A percentile compares a stretch with the other conserved stretches of the same genome.
Conservation (phyloP, 1,139 yeast species). For the Spathaspora sp. region DNA sequence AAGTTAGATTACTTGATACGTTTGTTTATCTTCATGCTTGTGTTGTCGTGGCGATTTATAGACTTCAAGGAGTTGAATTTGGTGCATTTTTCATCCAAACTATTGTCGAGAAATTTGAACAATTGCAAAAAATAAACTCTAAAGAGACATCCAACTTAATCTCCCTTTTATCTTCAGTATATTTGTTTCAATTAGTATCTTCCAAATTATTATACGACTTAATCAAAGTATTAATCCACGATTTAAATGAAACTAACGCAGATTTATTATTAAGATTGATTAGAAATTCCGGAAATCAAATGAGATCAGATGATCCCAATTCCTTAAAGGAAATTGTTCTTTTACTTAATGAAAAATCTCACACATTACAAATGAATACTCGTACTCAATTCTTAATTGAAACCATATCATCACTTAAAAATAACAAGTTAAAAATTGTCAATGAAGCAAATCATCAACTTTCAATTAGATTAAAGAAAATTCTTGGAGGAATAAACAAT, state of each 20-base stretch:
- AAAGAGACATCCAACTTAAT: slow-evolving; percentile 64
- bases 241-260: slow-evolving; percentile 69
- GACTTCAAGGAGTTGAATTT: slow-evolving; percentile 81
- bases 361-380: slow-evolving; percentile 41
- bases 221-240: slow-evolving; percentile 53
- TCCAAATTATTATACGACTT: slow-evolving; percentile 77
- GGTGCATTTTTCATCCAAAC: slow-evolving; percentile 87
- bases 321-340: slow-evolving; percentile 79
- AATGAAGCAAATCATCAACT: slow-evolving; percentile 50
- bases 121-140: slow-evolving; percentile 24
- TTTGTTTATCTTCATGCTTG: slow-evolving; percentile 82
- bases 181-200: slow-evolving; percentile 73
- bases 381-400: slow-evolving; percentile 85
- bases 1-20: slow-evolving; percentile 67
- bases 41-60: slow-evolving; percentile 70
- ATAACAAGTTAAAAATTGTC: slow-evolving; percentile 67
- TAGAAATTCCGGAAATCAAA: slow-evolving; percentile 76
- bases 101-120: slow-evolving; percentile 65
- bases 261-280: slow-evolving; percentile 74
- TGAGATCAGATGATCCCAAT: slow-evolving; percentile 86
- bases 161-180: slow-evolving; percentile 74
- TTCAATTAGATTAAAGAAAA: slow-evolving; percentile 64
- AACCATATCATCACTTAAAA: slow-evolving; percentile 79
- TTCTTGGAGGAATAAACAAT: slow-evolving; percentile 51
- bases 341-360: slow-evolving; percentile 49